A percentile compares a stretch with the other conserved stretches of the same genome.
phyloP scores from a whole-genome alignment of 352 stramenopile species.

The Phytopythium delawarense region DNA sequence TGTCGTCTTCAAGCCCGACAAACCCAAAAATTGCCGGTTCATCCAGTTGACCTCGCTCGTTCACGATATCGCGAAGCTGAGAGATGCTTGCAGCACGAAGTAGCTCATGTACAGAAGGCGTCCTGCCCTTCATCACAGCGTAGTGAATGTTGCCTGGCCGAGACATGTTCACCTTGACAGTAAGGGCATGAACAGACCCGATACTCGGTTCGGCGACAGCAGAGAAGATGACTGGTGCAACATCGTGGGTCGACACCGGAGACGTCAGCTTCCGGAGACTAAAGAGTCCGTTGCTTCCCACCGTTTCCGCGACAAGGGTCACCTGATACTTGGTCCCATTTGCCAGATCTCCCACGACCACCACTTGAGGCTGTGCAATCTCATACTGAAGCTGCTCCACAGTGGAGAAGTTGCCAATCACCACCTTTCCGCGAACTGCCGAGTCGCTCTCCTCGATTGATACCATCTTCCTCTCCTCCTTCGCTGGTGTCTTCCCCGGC shows the following conservation, averaged over 20 bases:
- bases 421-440: slow-evolving; percentile 21
- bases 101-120: slow-evolving; percentile 10
- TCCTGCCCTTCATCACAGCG: slow-evolving; percentile 11
- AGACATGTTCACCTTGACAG: slow-evolving; percentile 36
- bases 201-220: slow-evolving; percentile 33
- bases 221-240: slow-evolving; percentile 35
- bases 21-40: not conserved
- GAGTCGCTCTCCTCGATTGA: slow-evolving; percentile 3
- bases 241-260: slow-evolving; percentile 40
- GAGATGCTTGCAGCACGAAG: slow-evolving; percentile 17
- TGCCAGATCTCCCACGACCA: slow-evolving; percentile 32
- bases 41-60: slow-evolving; percentile 8
- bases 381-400: slow-evolving; percentile 26
- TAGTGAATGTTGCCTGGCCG: slow-evolving; percentile 55
- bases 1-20: slow-evolving; percentile 2
- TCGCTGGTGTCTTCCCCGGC: not conserved
- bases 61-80: slow-evolving; percentile 22
- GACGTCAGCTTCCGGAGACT: slow-evolving; percentile 18
- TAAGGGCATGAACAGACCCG: slow-evolving; percentile 41
- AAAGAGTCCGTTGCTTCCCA: slow-evolving; percentile 47
- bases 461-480: not conserved
- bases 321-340: slow-evolving; percentile 48
- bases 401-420: slow-evolving; percentile 31
- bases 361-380: slow-evolving; percentile 19
- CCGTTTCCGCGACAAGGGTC: slow-evolving; percentile 41